A percentile compares a stretch with the other conserved stretches of the same genome.
These are phyloP conservation scores for Tricladium varicosporioides DNA, from an alignment of 2,329 filamentous ascomycete species.

Conservation along the genomic window DNA sequence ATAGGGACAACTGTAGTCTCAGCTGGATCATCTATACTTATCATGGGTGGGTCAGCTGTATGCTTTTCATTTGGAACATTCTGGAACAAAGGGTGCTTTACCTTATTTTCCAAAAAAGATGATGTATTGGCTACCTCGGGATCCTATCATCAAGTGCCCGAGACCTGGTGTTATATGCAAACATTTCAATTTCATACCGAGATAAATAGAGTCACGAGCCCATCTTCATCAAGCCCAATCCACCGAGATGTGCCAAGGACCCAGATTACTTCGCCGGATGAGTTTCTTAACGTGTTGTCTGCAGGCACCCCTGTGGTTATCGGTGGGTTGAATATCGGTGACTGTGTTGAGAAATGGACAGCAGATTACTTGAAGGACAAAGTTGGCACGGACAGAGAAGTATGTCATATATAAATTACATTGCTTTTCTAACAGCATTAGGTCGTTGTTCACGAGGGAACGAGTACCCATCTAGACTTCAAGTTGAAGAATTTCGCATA, in stretches of 20 bases:
- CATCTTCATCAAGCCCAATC: neutral
- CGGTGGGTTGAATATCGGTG: slow-evolving; percentile 62
- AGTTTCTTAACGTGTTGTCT: slow-evolving; percentile 60
- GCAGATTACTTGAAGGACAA: slow-evolving; percentile 62
- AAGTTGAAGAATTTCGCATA: slow-evolving; percentile 81
- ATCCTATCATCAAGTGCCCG: neutral
- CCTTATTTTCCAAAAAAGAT: slow-evolving; percentile 4
- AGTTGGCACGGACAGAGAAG: slow-evolving; percentile 60
- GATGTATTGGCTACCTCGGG: too few species aligned
- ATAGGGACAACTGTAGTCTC: slow-evolving; percentile 62
- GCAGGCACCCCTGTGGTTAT: slow-evolving; percentile 63
- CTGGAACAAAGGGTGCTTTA: slow-evolving; percentile 63
- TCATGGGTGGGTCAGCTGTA: slow-evolving; percentile 78
- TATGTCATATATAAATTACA: slow-evolving; percentile 33
- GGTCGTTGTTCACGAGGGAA: slow-evolving; percentile 73
- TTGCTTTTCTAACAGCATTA: slow-evolving; percentile 33
- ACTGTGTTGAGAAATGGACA: slow-evolving; percentile 67
- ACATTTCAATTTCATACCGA: neutral
- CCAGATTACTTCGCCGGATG: slow-evolving; percentile 47
- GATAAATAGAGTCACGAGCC: neutral
- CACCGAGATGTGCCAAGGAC: slow-evolving; percentile 49
- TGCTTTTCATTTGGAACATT: slow-evolving; percentile 90
- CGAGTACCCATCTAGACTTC: slow-evolving; percentile 71
- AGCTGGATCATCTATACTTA: slow-evolving; percentile 49
- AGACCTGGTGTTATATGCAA: neutral